A percentile compares a stretch with the other conserved stretches of the same genome.
phyloP scores from a whole-genome alignment of 176 grass and related monocot genomes.

The Pharus latifolius region DNA sequence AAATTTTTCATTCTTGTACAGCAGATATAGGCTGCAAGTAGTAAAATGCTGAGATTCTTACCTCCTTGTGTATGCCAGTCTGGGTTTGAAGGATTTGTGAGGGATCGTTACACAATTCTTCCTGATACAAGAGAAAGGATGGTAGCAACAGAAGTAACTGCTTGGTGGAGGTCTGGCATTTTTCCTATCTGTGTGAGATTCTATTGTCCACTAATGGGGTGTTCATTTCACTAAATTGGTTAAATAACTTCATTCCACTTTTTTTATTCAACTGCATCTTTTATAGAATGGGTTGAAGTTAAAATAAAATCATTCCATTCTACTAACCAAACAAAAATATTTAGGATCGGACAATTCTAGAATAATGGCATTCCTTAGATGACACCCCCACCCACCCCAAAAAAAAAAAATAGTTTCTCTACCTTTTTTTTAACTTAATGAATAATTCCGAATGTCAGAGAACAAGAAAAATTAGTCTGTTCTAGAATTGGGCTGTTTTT shows the following conservation, averaged over 20 bases:
- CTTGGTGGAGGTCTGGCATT: constrained; percentile 69
- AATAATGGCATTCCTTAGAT: too few species aligned
- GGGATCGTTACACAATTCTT: constrained; percentile 74
- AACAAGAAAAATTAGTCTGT: neutral
- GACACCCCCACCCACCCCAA: too few species aligned
- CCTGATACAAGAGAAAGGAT: constrained; percentile 92
- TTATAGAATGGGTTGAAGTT: too few species aligned
- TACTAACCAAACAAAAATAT: too few species aligned
- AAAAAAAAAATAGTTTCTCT: neutral
- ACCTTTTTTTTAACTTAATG: neutral
- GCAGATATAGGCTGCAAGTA: neutral
- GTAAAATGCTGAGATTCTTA: neutral
- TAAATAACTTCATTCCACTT: too few species aligned
- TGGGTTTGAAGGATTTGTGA: constrained; percentile 92
- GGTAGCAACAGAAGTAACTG: constrained; percentile 86
- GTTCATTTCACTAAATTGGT: too few species aligned
- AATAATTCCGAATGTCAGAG: neutral
- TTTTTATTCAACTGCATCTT: too few species aligned
- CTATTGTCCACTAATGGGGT: neutral
- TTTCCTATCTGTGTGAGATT: neutral
- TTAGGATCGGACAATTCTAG: too few species aligned
- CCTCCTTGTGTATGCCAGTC: constrained; percentile 40
- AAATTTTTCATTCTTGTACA: neutral
- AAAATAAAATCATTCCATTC: too few species aligned
- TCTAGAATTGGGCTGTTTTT: neutral